phyloP scores from a whole-genome alignment of 2,329 filamentous ascomycete species.

The Ophiocordyceps camponoti-saundersi region DNA sequence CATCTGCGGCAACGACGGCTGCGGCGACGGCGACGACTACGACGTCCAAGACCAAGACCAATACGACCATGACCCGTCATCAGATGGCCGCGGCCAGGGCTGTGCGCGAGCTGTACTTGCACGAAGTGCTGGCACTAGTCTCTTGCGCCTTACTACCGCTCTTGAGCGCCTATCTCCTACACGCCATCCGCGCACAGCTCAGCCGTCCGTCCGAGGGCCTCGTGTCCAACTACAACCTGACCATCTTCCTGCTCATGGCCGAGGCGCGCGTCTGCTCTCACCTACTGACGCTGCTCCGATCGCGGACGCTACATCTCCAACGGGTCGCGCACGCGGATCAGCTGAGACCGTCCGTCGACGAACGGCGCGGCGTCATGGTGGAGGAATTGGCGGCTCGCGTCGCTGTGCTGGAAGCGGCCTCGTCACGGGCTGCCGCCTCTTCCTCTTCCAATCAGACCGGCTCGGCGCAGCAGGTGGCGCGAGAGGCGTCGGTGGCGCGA shows the following conservation, averaged over 20 bases:
- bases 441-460: neutral
- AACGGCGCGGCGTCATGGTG: neutral
- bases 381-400: conserved; percentile 19
- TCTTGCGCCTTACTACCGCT: conserved; percentile 69
- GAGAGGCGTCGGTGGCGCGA: conserved; percentile 26
- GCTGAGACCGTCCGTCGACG: conserved; percentile 7
- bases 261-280: conserved; percentile 75
- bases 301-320: conserved; percentile 68
- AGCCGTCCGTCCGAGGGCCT: conserved; percentile 72
- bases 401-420: conserved; percentile 44
- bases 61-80: neutral
- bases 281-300: conserved; percentile 62
- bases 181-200: conserved; percentile 63
- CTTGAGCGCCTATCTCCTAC: conserved; percentile 67
- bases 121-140: conserved; percentile 58
- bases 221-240: conserved; percentile 84
- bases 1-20: too few species aligned
- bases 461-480: conserved; percentile 17
- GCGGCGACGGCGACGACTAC: neutral
- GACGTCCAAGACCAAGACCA: too few species aligned
- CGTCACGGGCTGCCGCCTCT: conserved; percentile 2
- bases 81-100: neutral
- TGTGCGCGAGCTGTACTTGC: conserved; percentile 47
- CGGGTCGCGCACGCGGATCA: conserved; percentile 45
- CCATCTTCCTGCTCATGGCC: conserved; percentile 73